These are phyloP conservation scores for Schizothecium vesticola DNA, from an alignment of 495 filamentous ascomycete genomes.

Conservation along the genomic window DNA sequence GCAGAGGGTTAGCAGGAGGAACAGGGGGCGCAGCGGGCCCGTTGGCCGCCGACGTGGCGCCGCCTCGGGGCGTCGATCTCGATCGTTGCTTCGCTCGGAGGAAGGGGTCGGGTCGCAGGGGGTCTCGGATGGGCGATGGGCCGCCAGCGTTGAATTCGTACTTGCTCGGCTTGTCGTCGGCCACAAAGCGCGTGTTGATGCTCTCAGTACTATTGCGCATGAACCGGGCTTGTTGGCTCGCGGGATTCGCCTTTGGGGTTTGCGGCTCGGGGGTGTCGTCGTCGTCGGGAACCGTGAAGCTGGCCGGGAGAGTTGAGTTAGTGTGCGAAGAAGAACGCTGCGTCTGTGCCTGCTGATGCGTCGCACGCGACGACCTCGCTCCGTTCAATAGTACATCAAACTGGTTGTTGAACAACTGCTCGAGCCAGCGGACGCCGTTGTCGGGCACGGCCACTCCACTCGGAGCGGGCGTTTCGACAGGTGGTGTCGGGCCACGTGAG, in stretches of 20 bases:
- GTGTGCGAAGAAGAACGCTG: constrained; percentile 12
- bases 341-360: not conserved
- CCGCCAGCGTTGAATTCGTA: constrained; percentile 45
- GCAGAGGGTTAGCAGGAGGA: not conserved
- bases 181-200: constrained; percentile 62
- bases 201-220: constrained; percentile 62
- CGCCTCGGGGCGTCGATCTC: constrained; percentile 26
- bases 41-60: constrained; percentile 22
- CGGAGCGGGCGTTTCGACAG: not conserved
- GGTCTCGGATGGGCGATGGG: constrained; percentile 19
- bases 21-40: not conserved
- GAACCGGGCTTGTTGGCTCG: constrained; percentile 30
- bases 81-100: constrained; percentile 30
- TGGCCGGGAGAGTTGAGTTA: constrained; percentile 34
- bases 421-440: not conserved
- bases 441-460: not conserved
- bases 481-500: not conserved
- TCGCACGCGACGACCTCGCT: not conserved
- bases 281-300: constrained; percentile 45
- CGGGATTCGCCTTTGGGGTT: constrained; percentile 14
- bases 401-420: not conserved
- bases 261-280: constrained; percentile 31
- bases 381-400: not conserved
- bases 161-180: constrained; percentile 29
- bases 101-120: constrained; percentile 12